Evolutionary conservation across 1,284 basidiomycete species (phyloP), one percentile per base, ranked within the genome.

Genomic region (Phenoliferia sp.): DNA sequence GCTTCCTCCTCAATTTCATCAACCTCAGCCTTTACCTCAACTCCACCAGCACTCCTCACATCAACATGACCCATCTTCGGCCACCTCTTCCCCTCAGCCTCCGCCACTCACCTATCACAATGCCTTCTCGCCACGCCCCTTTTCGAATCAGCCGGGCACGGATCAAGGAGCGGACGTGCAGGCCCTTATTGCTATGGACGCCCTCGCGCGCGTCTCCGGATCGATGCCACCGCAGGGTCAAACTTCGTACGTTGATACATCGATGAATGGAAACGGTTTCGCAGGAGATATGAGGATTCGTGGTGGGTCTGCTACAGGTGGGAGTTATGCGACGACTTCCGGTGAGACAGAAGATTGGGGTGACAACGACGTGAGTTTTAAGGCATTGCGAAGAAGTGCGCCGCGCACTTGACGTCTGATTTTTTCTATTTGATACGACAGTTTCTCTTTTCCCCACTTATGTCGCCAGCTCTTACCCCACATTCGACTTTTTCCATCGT

Each of bases 401-500:
- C n/a, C n/a, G n/a, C n/a, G n/a, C n/a, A n/a, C n/a, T n/a, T n/a
- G n/a, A n/a, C n/a, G n/a, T n/a, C n/a, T n/a, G n/a, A n/a, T n/a
- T 58, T 7, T 33, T 50, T 16, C 26, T 15, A 22, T 12, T 22
- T 3, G 15, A 17, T 1, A 28, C 7, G 33, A 17, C 67, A 75
- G 74, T 70, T 72, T 44, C 39, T 76, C n/a, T 75, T 76, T 67
- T 69, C 67, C 33, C 73, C 77, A 22, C 70, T 78, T 22, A 71
- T 78, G 62, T 77, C 78, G 29, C 77, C 77, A 1, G 74, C 76
- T 6, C 71, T 77, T 67, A 77, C 78, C n/a, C 73, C 77, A 10
- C 66, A 73, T 31, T 73, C 75, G 16, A 67, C 50, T 50, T 73
- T 63, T 63, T 55, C 39, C 39, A 73, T 67, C 55, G 63, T 52